Evolutionary conservation across 495 filamentous ascomycete genomes (phyloP).

Genomic region (Friedmanniomyces endolithicus): DNA sequence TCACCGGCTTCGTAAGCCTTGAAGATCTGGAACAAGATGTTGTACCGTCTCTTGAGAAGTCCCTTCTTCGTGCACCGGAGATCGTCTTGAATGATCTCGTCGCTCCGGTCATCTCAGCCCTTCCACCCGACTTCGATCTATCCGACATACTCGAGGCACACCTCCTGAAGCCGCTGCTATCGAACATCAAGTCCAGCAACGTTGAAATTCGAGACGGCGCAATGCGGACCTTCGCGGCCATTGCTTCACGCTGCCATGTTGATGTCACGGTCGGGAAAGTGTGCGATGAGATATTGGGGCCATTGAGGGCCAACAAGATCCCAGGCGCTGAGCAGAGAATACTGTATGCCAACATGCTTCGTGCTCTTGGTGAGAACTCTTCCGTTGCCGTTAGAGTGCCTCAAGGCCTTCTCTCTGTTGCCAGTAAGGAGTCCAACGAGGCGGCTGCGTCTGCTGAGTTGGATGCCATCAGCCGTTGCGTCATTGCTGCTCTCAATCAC

Average conservation of each 20-base stretch:
- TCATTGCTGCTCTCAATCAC: slow-evolving; percentile 45
- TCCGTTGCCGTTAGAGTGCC: slow-evolving; percentile 53
- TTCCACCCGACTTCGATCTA: slow-evolving; percentile 61
- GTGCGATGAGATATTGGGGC: slow-evolving; percentile 60
- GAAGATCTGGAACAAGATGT: slow-evolving; percentile 67
- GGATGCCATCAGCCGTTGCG: slow-evolving; percentile 50
- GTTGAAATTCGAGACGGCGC: slow-evolving; percentile 60
- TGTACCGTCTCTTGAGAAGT: slow-evolving; percentile 73
- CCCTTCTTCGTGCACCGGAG: slow-evolving; percentile 77
- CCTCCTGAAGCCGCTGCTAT: slow-evolving; percentile 70
- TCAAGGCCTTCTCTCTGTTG: slow-evolving; percentile 47
- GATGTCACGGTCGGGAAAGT: slow-evolving; percentile 47
- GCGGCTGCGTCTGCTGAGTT: slow-evolving; percentile 62
- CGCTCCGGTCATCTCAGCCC: slow-evolving; percentile 50
- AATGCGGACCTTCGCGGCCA: slow-evolving; percentile 54
- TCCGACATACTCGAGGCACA: slow-evolving; percentile 55
- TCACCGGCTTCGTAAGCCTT: slow-evolving; percentile 55
- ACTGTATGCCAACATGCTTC: slow-evolving; percentile 65
- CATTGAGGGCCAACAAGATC: slow-evolving; percentile 69
- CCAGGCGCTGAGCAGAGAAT: slow-evolving; percentile 69
- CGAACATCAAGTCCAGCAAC: slow-evolving; percentile 84
- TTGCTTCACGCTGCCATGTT: slow-evolving; percentile 46
- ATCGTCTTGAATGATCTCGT: slow-evolving; percentile 70
- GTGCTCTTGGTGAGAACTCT: slow-evolving; percentile 43
- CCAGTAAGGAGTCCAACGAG: slow-evolving; percentile 78